Evolutionary conservation across 306 rosid genomes (phyloP).

Genomic region (Hippophae tibetana): DNA sequence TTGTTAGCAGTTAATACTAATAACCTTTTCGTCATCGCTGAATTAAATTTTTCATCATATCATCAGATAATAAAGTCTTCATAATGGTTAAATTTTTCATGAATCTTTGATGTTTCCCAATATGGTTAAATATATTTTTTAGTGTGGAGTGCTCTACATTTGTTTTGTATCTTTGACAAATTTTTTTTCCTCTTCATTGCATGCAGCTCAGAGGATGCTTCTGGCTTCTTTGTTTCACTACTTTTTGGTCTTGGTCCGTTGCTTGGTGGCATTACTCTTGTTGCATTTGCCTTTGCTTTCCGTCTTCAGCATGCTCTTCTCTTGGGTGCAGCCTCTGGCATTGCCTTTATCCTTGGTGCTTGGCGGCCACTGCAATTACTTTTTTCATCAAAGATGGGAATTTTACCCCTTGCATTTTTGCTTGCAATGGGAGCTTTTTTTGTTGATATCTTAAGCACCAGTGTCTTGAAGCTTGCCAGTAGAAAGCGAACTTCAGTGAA

Average conservation of each 20-base stretch:
- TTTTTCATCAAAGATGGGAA: slow-evolving; percentile 67
- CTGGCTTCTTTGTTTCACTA: slow-evolving; percentile 92
- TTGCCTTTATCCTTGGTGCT: slow-evolving; percentile 91
- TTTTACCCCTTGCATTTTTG: slow-evolving; percentile 40
- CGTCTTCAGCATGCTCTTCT: slow-evolving; percentile 84
- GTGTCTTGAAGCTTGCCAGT: slow-evolving; percentile 48
- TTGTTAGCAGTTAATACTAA: no score
- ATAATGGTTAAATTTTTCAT: no score
- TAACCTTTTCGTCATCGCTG: no score
- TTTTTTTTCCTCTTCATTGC: slow-evolving; percentile 10
- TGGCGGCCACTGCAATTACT: slow-evolving; percentile 92
- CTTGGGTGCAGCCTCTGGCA: slow-evolving; percentile 92
- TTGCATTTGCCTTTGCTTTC: slow-evolving; percentile 72
- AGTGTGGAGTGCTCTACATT: background rate
- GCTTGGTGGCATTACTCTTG: slow-evolving; percentile 73
- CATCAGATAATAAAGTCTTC: no score
- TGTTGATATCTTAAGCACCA: slow-evolving; percentile 45
- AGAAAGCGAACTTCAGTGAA: slow-evolving; percentile 47
- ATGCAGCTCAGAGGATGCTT: slow-evolving; percentile 90
- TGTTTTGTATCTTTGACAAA: background rate
- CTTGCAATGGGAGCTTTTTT: slow-evolving; percentile 65
- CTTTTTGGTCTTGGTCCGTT: slow-evolving; percentile 95
- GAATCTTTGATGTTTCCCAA: no score
- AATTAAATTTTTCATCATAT: no score
- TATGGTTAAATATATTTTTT: no score